phyloP scores from a whole-genome alignment of 495 filamentous ascomycete genomes.

The Penicillium atrosanguineum region DNA sequence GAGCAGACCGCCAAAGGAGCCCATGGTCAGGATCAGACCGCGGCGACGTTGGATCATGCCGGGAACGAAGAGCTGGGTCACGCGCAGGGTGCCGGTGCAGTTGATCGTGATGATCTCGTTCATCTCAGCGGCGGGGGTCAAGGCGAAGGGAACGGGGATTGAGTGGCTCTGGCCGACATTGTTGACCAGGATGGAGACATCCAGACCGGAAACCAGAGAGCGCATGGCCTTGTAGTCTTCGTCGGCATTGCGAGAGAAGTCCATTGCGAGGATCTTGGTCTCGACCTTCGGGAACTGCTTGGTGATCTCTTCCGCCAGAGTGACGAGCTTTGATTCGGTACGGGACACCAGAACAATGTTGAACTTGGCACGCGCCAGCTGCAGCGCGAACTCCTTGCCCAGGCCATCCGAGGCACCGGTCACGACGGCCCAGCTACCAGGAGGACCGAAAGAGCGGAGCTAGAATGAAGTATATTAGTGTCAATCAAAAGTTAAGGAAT shows the following conservation, averaged over 20 bases:
- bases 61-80: conserved; percentile 80
- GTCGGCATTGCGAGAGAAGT: conserved; percentile 77
- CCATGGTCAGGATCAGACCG: conserved; percentile 95
- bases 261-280: conserved; percentile 80
- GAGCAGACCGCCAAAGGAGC: conserved; percentile 85
- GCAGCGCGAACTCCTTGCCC: conserved; percentile 91
- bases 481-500: background rate
- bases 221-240: conserved; percentile 73
- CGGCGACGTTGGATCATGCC: conserved; percentile 78
- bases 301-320: conserved; percentile 72
- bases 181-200: conserved; percentile 89
- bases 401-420: conserved; percentile 97
- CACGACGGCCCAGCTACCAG: conserved; percentile 90
- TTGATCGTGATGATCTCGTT: conserved; percentile 91
- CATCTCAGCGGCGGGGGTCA: conserved; percentile 76
- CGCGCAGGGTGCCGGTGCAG: conserved; percentile 80
- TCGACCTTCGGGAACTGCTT: conserved; percentile 59
- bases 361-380: conserved; percentile 88
- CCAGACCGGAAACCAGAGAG: conserved; percentile 63
- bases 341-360: conserved; percentile 93
- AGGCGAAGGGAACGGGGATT: conserved; percentile 84
- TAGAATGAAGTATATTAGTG: conserved; percentile 30
- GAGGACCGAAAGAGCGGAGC: conserved; percentile 87
- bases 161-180: conserved; percentile 94
- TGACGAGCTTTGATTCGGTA: conserved; percentile 81